Evolutionary conservation across 2,329 filamentous ascomycete genomes (phyloP), one percentile per base, ranked within the genome.

Genomic region (Neocucurbitaria cava): DNA sequence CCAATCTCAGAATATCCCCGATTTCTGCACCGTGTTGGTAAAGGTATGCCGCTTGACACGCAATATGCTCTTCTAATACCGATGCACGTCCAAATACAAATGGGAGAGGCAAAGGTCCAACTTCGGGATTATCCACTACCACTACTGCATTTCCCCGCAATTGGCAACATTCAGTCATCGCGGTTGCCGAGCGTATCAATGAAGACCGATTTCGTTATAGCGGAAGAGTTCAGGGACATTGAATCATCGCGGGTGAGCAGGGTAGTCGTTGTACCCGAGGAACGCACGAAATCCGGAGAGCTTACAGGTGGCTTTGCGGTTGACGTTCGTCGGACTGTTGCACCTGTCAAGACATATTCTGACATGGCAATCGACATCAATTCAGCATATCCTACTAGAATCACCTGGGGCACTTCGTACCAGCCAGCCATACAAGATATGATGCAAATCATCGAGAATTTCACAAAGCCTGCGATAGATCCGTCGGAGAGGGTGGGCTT

Each of bases 371-470:
- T 99, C 66, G 91, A 96, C 60, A 93, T 99, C 75, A 96, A 98
- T 74, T 97, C 94, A 2, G 90, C 89, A 49, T 86, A 94, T 54
- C 91, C 96, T 1, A 99, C 95, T 0, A 87, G 91, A 40, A 94
- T 99, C 48, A 97, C 94, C 0, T 99, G 95, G 96, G 93, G 93
- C 7, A 93, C 95, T 41, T 96, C 93, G 2, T 99, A 98, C 70
- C 96, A 99, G 70, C 95, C 96, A 24, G 94, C 94, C 1, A 94
- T 99, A 44, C 95, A 99, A 74, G 96, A 99, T 71, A 96, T 98
- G 90, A 99, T 99, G 95, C 97, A 98, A 85, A 93, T 93, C 23
- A 90, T 99, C 57, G 95, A 99, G 76, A 94, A 91, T 2, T 98
- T 99, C 73, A 97, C 94, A 0, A 99, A 99, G 72, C 92, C 94